Conservation (phyloP, 1,139 yeast species). For the Maudiozyma humilis region DNA sequence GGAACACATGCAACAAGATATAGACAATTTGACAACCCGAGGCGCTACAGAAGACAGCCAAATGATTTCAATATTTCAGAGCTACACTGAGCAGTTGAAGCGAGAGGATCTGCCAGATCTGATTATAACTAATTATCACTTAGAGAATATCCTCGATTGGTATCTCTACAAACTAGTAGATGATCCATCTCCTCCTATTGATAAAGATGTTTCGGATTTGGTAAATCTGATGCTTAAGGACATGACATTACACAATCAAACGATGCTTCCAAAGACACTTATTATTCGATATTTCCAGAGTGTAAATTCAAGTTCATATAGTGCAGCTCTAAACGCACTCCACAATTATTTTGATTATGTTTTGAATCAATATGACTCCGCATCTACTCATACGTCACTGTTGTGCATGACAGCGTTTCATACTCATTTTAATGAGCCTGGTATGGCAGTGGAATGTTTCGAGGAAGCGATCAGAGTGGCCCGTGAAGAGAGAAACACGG, state of each 20-base stretch:
- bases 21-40: neutral
- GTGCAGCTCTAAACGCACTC: conserved; percentile 60
- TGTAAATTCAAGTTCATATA: conserved; percentile 57
- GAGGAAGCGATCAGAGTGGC: conserved; percentile 87
- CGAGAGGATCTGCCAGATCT: conserved; percentile 1
- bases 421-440: conserved; percentile 65
- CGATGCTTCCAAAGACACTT: conserved; percentile 54
- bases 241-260: conserved; percentile 46
- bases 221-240: conserved; percentile 32
- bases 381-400: conserved; percentile 83
- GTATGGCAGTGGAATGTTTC: conserved; percentile 70
- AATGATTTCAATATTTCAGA: neutral
- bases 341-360: conserved; percentile 84
- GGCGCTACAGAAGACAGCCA: neutral
- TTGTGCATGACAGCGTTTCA: conserved; percentile 72
- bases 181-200: neutral
- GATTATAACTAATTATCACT: neutral
- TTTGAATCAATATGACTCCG: conserved; percentile 48
- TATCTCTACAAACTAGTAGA: neutral
- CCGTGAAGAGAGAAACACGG: conserved; percentile 70
- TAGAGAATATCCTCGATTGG: conserved; percentile 5
- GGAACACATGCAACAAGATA: neutral
- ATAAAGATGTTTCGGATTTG: neutral
- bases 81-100: neutral
- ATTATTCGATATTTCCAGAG: conserved; percentile 59